Base-by-base conservation (phyloP, 345 rosid species). In the Cardiospermum halicacabum region DNA sequence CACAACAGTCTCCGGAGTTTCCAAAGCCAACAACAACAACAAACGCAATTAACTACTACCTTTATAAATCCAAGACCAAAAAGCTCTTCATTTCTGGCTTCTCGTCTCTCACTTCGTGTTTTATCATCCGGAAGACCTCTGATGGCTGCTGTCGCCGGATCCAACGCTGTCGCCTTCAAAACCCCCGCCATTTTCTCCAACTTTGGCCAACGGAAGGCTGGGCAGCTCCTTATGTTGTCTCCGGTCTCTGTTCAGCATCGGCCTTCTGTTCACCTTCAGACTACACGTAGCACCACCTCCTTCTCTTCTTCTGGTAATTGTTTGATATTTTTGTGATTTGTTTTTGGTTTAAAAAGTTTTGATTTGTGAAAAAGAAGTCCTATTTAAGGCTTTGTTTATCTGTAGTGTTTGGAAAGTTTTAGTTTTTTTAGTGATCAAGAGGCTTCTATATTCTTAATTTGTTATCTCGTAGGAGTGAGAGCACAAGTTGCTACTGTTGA, bases 401-500 rank as follows among this genome's bases (percentile, higher is more conserved):
- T 40, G 26, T 26, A 24, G 49, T 39, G 7, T 26, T 13, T 60
- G 18, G 7, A 45, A 11, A 45, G 39, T 34, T 4, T 34, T 34
- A 34, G 39, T 34, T n/a, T n/a, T n/a, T n/a, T n/a, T n/a, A n/a
- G n/a, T n/a, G n/a, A n/a, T n/a, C n/a, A n/a, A n/a, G n/a, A n/a
- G n/a, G n/a, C n/a, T n/a, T n/a, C n/a, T n/a, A n/a, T n/a, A n/a
- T n/a, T n/a, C n/a, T n/a, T n/a, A n/a, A n/a, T n/a, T n/a, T n/a
- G n/a, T n/a, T 42, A 9, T 47, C 2, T 4, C 12, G 32, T 27
- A 82, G 96, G 80, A 65, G 71, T 80, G 56, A 87, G 77, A 82
- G 96, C 96, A 78, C 95, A 85, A 73, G 82, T 82, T 67, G 82
- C 87, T 1, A 74, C 87, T 58, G 71, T 62, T 60, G 91, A 85